Percentiles rank a stretch among this genome's conserved stretches.
Conservation (phyloP, 108 stramenopile genomes). For the Skeletonema menzelii region DNA sequence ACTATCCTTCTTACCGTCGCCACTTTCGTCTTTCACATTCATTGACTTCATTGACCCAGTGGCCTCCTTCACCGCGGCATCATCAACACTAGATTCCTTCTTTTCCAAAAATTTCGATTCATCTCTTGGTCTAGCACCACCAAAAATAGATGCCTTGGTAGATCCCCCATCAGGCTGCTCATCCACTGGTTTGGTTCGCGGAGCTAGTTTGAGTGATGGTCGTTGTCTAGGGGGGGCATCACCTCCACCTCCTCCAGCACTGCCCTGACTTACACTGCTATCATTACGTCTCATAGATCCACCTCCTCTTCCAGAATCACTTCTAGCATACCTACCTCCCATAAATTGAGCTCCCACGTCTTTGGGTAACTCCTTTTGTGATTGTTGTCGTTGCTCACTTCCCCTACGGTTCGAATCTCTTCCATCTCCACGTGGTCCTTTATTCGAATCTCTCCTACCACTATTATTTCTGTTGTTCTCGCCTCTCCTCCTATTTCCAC, state of each 20-base stretch:
- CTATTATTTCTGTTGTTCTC: neutral
- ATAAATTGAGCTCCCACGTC: slow-evolving; percentile 31
- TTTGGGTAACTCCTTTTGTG: neutral
- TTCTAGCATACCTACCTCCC: slow-evolving; percentile 37
- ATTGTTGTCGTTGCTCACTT: slow-evolving; percentile 7
- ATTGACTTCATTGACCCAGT: neutral
- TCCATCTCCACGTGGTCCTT: slow-evolving; percentile 9
- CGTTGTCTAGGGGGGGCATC: slow-evolving; percentile 39
- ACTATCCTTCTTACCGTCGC: neutral
- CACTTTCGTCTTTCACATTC: slow-evolving; percentile 5
- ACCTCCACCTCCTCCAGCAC: slow-evolving; percentile 4
- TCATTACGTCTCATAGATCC: slow-evolving; percentile 36
- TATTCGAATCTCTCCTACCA: neutral
- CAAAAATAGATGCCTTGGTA: slow-evolving; percentile 60
- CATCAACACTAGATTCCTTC: slow-evolving; percentile 14
- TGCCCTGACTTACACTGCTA: slow-evolving; percentile 13
- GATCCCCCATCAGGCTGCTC: slow-evolving; percentile 4
- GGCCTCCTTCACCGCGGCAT: slow-evolving; percentile 6
- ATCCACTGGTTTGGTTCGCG: slow-evolving; percentile 65
- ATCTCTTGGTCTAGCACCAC: slow-evolving; percentile 74
- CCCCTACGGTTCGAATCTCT: slow-evolving; percentile 12
- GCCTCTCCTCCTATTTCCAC: slow-evolving; percentile 8
- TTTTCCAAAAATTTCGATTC: slow-evolving; percentile 46
- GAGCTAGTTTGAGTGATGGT: slow-evolving; percentile 63
- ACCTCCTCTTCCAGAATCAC: slow-evolving; percentile 14